phyloP scores from a whole-genome alignment of 805 yeast genomes.

The Kodamaea kaohsiungensis region DNA sequence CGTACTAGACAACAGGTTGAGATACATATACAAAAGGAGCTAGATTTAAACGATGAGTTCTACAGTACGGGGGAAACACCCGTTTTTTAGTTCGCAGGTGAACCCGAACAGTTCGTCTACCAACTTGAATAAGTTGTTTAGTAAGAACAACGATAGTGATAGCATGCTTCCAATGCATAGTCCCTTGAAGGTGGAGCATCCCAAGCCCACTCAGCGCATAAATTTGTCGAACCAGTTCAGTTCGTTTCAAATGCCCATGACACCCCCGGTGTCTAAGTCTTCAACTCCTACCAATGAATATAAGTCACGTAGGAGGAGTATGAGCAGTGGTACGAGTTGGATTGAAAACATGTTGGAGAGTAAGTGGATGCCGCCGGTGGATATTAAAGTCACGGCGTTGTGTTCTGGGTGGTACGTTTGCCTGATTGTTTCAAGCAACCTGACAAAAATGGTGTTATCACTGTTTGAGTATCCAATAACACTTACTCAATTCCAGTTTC shows the following conservation, averaged over 20 bases:
- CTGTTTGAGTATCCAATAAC: conserved; percentile 81
- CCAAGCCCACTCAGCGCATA: conserved; percentile 19
- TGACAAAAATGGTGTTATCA: conserved; percentile 74
- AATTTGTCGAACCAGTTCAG: conserved; percentile 15
- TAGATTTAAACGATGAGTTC: background rate
- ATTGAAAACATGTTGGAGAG: background rate
- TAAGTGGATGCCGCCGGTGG: conserved; percentile 24
- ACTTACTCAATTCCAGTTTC: conserved; percentile 83
- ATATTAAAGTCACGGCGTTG: conserved; percentile 31
- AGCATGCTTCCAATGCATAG: background rate
- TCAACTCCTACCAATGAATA: conserved; percentile 33
- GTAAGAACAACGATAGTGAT: conserved; percentile 3
- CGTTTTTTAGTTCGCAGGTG: conserved; percentile 19
- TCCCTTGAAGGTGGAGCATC: conserved; percentile 15
- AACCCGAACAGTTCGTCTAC: conserved; percentile 41
- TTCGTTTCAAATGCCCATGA: conserved; percentile 25
- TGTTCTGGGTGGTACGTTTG: conserved; percentile 80
- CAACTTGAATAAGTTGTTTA: conserved; percentile 28
- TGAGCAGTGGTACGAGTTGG: background rate
- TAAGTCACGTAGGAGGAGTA: background rate
- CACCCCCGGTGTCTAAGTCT: conserved; percentile 37
- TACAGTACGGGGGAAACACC: conserved; percentile 8
- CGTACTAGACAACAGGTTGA: background rate
- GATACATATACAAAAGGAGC: background rate
- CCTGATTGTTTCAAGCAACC: conserved; percentile 78